Base-by-base conservation (phyloP, 2,329 filamentous ascomycete species). In the Sphaerostilbella broomeana region DNA sequence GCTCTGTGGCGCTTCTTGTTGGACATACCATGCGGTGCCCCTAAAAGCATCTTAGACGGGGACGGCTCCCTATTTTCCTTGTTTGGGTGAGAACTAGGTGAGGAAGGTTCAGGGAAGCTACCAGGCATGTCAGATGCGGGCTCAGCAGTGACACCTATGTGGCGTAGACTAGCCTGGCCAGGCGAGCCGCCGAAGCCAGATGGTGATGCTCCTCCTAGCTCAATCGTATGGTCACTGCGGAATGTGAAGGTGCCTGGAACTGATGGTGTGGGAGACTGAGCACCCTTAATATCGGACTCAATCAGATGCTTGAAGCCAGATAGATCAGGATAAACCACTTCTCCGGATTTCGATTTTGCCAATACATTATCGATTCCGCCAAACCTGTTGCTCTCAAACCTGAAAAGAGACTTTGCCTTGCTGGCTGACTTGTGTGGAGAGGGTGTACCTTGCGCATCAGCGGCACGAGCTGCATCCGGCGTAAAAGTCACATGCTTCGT, bases 401-500 rank as follows among this genome's bases (percentile, higher is more conserved):
- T 43, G 18, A 18, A 20, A 12, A 34, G 24, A 9, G 34, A 13
- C 20, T 32, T 36, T 9, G 24, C 24, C 30, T 29, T 42, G 27
- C 35, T 39, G 13, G 18, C 63, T 5, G 67, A 65, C 52, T 78
- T 77, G 47, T 72, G 54, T 4, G 75, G 72, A 3, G 77, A 77
- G 6, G 77, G 77, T 2, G 76, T 75, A 42, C 69, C 64, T 43
- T 74, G 69, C 1, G 55, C 48, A 34, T 64, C 49, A 0, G 62
- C 57, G 7, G 64, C 60, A 13, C 64, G 63, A 46, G 85, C 74
- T 24, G 81, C 80, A 45, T 78, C 79, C 0, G 81, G 81, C 0
- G 84, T 87, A 53, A 94, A 95, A 35, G 84, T 80, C 24, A 94
- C 86, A 40, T 77, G 81, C 65, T 94, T 94, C 13, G 64, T 59